A percentile compares a stretch with the other conserved stretches of the same genome.
Evolutionary conservation across 106 monocot genomes (phyloP).

Genomic region (Chionographis japonica): DNA sequence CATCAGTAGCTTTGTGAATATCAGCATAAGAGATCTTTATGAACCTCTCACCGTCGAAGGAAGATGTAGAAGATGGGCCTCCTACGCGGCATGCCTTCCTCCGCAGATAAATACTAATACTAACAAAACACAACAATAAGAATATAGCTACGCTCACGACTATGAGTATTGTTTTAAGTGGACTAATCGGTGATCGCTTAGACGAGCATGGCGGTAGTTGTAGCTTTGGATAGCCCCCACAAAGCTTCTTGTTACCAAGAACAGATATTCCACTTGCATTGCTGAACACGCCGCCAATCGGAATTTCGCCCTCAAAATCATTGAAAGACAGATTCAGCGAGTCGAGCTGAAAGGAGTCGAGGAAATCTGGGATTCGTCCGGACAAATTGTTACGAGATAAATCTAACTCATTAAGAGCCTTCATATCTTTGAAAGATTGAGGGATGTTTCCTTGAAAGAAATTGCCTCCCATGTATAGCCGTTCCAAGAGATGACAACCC

Average conservation of each 20-base stretch:
- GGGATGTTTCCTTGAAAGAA: too few relatives aligned
- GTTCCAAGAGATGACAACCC: too few relatives aligned
- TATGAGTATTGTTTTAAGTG: not conserved
- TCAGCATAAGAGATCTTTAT: too few relatives aligned
- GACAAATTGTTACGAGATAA: too few relatives aligned
- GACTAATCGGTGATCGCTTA: not conserved
- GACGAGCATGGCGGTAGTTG: constrained; percentile 17
- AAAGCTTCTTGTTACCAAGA: constrained; percentile 21
- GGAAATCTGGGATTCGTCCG: too few relatives aligned
- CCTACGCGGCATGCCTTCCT: not conserved
- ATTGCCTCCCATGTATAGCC: too few relatives aligned
- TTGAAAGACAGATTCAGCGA: constrained; percentile 26
- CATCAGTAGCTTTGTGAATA: too few relatives aligned
- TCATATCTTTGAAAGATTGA: too few relatives aligned
- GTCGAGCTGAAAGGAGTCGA: too few relatives aligned
- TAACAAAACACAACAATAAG: not conserved
- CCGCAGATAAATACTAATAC: too few relatives aligned
- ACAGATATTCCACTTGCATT: constrained; percentile 7
- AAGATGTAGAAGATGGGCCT: too few relatives aligned
- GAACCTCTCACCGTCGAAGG: not conserved
- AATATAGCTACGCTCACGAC: not conserved
- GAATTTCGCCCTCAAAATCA: constrained; percentile 27
- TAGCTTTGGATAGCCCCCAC: constrained; percentile 20
- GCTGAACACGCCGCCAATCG: constrained; percentile 13
- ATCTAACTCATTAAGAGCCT: too few relatives aligned